Evolutionary conservation across 2,329 filamentous ascomycete genomes (phyloP), one percentile per base, ranked within the genome.

Genomic region (Escovopsis weberi): DNA sequence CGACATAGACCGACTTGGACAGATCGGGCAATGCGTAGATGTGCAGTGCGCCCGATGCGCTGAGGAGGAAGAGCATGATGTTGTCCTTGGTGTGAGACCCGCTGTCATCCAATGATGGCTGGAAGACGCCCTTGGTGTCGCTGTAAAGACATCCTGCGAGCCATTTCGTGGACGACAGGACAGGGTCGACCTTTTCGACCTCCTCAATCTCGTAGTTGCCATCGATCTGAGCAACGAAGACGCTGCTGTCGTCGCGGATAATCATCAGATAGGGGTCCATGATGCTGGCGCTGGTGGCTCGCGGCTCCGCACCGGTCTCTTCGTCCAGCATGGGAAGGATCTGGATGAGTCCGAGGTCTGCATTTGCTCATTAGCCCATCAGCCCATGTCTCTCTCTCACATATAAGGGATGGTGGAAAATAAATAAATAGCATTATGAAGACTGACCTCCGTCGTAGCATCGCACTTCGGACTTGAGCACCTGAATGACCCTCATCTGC

Each of bases 251-350:
- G 49, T 94, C 86, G 44, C 86, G 75, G 18, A 94, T 65, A 12
- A 96, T 72, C 2, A 94, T 66, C 11, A 98, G 62, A 55, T 87
- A 95, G 0, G 86, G 86, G 51, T 96, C 89, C 18, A 76, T 76
- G 52, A 96, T 88, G 56, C 84, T 93, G 33, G 85, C 82, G 53
- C 78, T 82, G 38, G 87, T 66, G 36, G 91, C 81, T 42, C 80
- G 74, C 4, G 85, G 80, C 53, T 94, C 85, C 18, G 75, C 80
- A 11, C 83, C 87, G 0, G 81, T 88, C 49, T 91, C 85, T 53
- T 94, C 91, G 53, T 96, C 91, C 47, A 85, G 75, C 74, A 96
- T 86, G 1, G 88, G 86, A 40, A 95, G 73, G 43, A 98, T 96
- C 55, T 96, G 89, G 38, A 81, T 80, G 42, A 98, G 72, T 10